phyloP scores from a whole-genome alignment of 257 asterid genomes.

The Scutellaria baicalensis region DNA sequence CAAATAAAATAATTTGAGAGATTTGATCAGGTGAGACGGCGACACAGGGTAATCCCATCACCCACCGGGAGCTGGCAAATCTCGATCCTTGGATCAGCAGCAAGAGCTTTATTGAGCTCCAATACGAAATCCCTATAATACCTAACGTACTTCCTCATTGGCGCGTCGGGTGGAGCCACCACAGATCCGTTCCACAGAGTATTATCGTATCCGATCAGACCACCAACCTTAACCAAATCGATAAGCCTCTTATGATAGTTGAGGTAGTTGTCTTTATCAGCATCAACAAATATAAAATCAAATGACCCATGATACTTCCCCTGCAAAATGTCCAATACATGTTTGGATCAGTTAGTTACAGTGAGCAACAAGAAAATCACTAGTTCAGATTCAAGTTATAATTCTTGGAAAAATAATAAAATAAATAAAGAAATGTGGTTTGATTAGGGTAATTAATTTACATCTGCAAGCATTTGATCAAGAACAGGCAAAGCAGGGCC shows the following conservation, averaged over 20 bases:
- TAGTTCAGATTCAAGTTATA: not conserved
- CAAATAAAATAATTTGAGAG: not conserved
- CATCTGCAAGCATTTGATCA: constrained; percentile 12
- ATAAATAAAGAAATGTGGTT: not conserved
- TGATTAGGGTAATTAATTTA: not conserved
- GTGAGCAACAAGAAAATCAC: too few relatives aligned
- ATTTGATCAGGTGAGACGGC: constrained; percentile 48
- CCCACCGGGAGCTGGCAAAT: constrained; percentile 86
- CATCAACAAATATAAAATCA: constrained; percentile 84
- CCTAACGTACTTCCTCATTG: constrained; percentile 71
- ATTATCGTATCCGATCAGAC: constrained; percentile 84
- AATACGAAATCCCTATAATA: constrained; percentile 67
- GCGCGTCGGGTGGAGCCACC: constrained; percentile 85
- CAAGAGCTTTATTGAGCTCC: constrained; percentile 81
- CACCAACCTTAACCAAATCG: constrained; percentile 74
- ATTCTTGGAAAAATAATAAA: not conserved
- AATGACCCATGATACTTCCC: constrained; percentile 44
- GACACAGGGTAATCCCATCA: constrained; percentile 89
- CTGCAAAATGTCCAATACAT: not conserved
- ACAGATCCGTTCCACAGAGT: constrained; percentile 86
- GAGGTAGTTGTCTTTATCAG: constrained; percentile 78
- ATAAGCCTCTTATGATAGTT: constrained; percentile 78
- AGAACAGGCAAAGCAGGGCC: constrained; percentile 24
- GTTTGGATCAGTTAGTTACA: too few relatives aligned
- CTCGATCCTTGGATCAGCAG: constrained; percentile 86